Percentiles rank a stretch among this genome's conserved stretches.
Conservation (phyloP, 169 alveolate species). For the Plasmodium gaboni region DNA sequence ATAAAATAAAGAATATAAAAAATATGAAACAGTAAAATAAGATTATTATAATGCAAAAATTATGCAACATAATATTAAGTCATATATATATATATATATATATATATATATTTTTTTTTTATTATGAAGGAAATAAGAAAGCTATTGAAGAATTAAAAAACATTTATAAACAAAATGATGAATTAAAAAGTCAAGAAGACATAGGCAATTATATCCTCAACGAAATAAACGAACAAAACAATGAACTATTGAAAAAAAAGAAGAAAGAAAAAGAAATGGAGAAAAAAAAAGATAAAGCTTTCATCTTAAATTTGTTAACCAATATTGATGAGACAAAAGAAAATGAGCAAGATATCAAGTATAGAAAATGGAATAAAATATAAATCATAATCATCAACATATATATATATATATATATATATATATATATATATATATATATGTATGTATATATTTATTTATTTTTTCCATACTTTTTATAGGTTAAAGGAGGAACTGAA, state of each 20-base stretch:
- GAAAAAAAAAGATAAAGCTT: slow-evolving; percentile 59
- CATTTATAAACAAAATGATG: slow-evolving; percentile 54
- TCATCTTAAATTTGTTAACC: slow-evolving; percentile 49
- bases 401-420: neutral
- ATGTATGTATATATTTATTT: neutral
- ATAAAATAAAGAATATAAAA: no score
- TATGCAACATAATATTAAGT: no score
- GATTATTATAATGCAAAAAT: no score
- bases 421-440: neutral
- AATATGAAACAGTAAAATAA: neutral
- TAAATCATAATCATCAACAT: neutral
- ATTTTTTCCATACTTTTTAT: neutral
- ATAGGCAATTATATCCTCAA: slow-evolving; percentile 30
- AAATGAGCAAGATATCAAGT: slow-evolving; percentile 45
- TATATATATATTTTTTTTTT: neutral
- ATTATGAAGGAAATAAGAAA: slow-evolving; percentile 28
- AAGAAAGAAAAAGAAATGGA: slow-evolving; percentile 59
- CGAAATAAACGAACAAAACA: slow-evolving; percentile 44
- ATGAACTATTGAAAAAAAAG: slow-evolving; percentile 32
- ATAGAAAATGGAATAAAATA: neutral
- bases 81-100: neutral
- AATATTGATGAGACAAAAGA: slow-evolving; percentile 53
- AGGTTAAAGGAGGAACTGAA: slow-evolving; percentile 62
- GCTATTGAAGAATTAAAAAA: slow-evolving; percentile 45
- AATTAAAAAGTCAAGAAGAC: slow-evolving; percentile 11